A percentile compares a stretch with the other conserved stretches of the same genome.
phyloP scores from a whole-genome alignment of 257 asterid genomes.

The Solanum peruvianum region DNA sequence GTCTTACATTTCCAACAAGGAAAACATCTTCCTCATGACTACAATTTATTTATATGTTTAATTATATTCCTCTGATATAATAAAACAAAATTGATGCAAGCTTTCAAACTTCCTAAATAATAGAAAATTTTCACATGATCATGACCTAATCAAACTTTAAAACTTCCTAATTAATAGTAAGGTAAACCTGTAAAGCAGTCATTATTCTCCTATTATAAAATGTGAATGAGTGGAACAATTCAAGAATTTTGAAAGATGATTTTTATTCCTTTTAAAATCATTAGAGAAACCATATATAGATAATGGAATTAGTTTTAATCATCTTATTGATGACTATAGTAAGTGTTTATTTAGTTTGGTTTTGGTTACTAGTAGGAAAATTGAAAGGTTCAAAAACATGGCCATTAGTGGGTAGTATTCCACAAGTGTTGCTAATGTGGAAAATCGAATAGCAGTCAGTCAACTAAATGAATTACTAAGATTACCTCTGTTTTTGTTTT shows the following conservation, averaged over 20 bases:
- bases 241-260: too few relatives aligned
- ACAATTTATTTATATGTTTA: background rate
- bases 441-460: background rate
- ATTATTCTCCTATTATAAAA: background rate
- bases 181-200: background rate
- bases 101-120: background rate
- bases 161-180: background rate
- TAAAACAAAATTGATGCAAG: background rate
- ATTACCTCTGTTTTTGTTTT: too few relatives aligned
- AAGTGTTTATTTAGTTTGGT: background rate
- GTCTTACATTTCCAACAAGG: background rate
- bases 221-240: background rate
- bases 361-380: background rate
- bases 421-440: background rate
- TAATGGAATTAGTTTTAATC: background rate
- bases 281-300: background rate
- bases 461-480: background rate
- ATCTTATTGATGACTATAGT: background rate
- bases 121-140: background rate
- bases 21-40: background rate
- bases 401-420: background rate
- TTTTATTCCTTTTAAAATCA: background rate
- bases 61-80: background rate
- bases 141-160: background rate
- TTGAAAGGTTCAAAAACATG: background rate